Base-by-base conservation (phyloP, 805 yeast genomes). In the Geotrichum ghanense region DNA sequence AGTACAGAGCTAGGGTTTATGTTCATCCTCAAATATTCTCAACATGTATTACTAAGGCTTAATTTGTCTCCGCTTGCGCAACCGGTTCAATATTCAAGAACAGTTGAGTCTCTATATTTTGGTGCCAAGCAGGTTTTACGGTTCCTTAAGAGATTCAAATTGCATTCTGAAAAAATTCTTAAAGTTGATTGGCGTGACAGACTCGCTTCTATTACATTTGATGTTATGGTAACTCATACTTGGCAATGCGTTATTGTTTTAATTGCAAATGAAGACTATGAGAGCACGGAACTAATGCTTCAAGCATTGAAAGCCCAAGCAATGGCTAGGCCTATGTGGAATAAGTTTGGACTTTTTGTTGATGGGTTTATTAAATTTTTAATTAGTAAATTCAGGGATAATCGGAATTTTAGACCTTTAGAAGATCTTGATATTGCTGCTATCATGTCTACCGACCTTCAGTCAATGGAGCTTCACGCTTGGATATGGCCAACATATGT, bases 391-490 rank as follows among this genome's bases (percentile, higher is more conserved):
- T 40, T 35, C 12, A 41, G 27, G 2, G 39, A 42, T 4, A 45
- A 42, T 10, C 40, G 35, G 4, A 31, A 20, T 1, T 26, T 42
- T 9, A 24, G 24, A 21, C 47, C 51, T 6, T 43, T 45, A 39
- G 41, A 25, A 31, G 53, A 50, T 31, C 44, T 45, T 12, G 53
- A 52, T 23, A 44, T 48, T 2, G 34, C 50, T 7, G 55, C 55
- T 3, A 44, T 50, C 3, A 22, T 50, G 31, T 49, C 52, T 1
- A 43, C 47, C 22, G 50, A 51, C 34, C 31, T 50, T 41, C 53
- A 51, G 48, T 41, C 47, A 10, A 17, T 41, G 16, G 41, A 45
- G 23, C 24, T 25, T 17, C 50, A 39, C 9, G 51, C 52, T 14
- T 51, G 54, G 54, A 48, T 48, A 5, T 51, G 53, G 52, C 31